These are phyloP conservation scores for Carpinus viminea DNA, from an alignment of 306 rosid species.

Conservation along the genomic window DNA sequence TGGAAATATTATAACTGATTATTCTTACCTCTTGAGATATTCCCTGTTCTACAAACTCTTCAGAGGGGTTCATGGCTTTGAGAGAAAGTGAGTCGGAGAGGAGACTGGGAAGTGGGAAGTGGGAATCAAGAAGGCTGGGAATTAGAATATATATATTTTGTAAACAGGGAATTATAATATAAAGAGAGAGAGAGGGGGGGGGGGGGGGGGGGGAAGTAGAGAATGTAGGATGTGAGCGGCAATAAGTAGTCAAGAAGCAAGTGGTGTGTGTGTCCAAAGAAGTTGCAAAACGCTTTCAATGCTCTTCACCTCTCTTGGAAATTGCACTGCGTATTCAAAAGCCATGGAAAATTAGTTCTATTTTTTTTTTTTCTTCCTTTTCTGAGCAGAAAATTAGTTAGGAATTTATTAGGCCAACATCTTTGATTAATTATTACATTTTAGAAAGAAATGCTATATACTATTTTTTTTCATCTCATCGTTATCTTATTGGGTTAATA, in stretches of 20 bases:
- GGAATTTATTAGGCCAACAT: too few relatives aligned
- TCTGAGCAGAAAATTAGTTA: too few relatives aligned
- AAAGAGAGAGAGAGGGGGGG: slow-evolving; percentile 31
- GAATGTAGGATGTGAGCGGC: slow-evolving; percentile 24
- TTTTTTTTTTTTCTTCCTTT: too few relatives aligned
- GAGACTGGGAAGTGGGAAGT: slow-evolving; percentile 15
- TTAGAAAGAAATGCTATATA: too few relatives aligned
- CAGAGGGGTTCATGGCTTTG: slow-evolving; percentile 63
- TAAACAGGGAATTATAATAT: too few relatives aligned
- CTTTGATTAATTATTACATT: too few relatives aligned
- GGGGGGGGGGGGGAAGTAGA: too few relatives aligned
- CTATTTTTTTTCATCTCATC: too few relatives aligned
- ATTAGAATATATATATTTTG: too few relatives aligned
- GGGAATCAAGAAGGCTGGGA: slow-evolving; percentile 31
- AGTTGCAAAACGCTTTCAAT: slow-evolving; percentile 56
- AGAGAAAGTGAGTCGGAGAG: slow-evolving; percentile 16
- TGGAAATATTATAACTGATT: slow-evolving; percentile 6
- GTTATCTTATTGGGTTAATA: too few relatives aligned
- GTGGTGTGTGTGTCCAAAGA: slow-evolving; percentile 40
- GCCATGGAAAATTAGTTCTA: slow-evolving; percentile 14
- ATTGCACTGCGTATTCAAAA: slow-evolving; percentile 36
- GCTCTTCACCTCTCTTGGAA: slow-evolving; percentile 30
- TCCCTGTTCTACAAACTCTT: slow-evolving; percentile 58
- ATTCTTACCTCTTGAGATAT: slow-evolving; percentile 56
- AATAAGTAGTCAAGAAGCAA: slow-evolving; percentile 44